Percentiles rank a stretch among this genome's conserved stretches.
Conservation (phyloP, 2,329 filamentous ascomycete genomes). For the Alternaria sp. region DNA sequence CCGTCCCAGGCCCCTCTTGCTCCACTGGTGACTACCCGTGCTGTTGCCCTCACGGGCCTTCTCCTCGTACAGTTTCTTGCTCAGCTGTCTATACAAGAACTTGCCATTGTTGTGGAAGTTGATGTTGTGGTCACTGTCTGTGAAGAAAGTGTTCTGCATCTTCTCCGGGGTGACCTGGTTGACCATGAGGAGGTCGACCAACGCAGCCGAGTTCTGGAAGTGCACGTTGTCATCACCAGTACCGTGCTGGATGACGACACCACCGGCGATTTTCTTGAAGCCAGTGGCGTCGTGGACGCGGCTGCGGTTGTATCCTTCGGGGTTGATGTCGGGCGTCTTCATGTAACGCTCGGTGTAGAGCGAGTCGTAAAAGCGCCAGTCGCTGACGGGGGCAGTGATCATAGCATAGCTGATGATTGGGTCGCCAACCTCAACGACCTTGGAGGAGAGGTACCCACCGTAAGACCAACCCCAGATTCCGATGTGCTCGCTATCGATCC, state of each 20-base stretch:
- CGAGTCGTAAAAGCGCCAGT: conserved; percentile 76
- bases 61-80: conserved; percentile 68
- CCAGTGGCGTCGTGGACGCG: conserved; percentile 66
- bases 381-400: conserved; percentile 71
- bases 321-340: conserved; percentile 67
- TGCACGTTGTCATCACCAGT: conserved; percentile 77
- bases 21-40: conserved; percentile 58
- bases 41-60: conserved; percentile 59
- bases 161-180: conserved; percentile 67
- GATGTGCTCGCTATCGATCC: conserved; percentile 66
- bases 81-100: conserved; percentile 71
- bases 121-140: conserved; percentile 71
- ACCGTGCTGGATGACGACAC: conserved; percentile 70
- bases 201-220: conserved; percentile 70
- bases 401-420: conserved; percentile 69
- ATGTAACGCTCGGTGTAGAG: conserved; percentile 79
- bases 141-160: conserved; percentile 71
- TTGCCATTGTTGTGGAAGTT: conserved; percentile 63
- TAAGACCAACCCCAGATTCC: conserved; percentile 76
- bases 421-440: conserved; percentile 70
- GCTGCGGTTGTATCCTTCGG: conserved; percentile 67
- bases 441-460: conserved; percentile 71
- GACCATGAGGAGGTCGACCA: conserved; percentile 69
- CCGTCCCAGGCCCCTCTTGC: conserved; percentile 44
- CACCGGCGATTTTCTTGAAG: conserved; percentile 69